Base-by-base conservation (phyloP, 257 asterid species). In the Solanum piurae region DNA sequence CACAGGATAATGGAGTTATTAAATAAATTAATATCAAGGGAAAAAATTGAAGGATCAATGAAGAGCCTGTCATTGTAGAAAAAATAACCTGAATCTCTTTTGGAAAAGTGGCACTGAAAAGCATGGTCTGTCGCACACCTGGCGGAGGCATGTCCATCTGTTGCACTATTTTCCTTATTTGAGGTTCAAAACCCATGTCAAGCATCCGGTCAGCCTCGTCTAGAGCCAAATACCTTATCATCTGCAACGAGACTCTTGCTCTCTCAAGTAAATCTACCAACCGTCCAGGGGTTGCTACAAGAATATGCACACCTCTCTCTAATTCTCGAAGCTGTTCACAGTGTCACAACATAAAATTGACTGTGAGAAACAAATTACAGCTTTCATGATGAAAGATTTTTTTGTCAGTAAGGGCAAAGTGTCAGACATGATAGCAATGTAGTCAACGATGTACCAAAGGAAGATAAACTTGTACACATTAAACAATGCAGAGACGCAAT, bases 181-280 rank as follows among this genome's bases (percentile, higher is more conserved):
- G 99, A 91, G 99, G 99, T 87, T 96, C 99, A 87, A 96, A 96
- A 66, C 99, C 99, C 99, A 96, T 96, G 91, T 96, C 99, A 90
- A 96, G 89, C 99, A 96, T 96, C 88, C 99, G 91, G 88, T 96
- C 99, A 37, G 99, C 99, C 91, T 96, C 99, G 86, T 96, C 99
- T 46, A 96, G 93, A 84, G 99, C 98, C 89, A 96, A 91, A 90
- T 95, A 97, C 90, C 75, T 91, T 77, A 97, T 93, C 92, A 93
- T 92, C 90, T 97, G 98, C 87, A 97, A 87, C 27, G 98, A 95
- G 87, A 97, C 96, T 92, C 98, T 93, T 86, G 98, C 99, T 88
- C 99, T 95, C 92, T 96, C 99, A 91, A 96, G 87, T 91, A 96
- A 94, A 91, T 96, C 99, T 40, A 96, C 99, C 91, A 96, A 90